These are phyloP conservation scores for Phoma sp. DNA, from an alignment of 2,329 filamentous ascomycete species.

Conservation along the genomic window DNA sequence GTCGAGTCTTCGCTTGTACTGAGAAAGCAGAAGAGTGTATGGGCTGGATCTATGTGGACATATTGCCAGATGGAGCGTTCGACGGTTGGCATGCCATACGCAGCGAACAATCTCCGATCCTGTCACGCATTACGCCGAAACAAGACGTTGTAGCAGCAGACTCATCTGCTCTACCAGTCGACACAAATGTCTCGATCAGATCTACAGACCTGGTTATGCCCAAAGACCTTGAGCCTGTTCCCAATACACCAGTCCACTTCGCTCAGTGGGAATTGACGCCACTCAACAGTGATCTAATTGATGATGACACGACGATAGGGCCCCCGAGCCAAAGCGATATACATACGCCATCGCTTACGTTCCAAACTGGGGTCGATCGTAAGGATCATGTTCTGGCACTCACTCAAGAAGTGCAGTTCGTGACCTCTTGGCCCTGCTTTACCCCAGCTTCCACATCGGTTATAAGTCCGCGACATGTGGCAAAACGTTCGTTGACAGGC, in stretches of 20 bases:
- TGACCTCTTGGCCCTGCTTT: conserved; percentile 62
- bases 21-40: conserved; percentile 59
- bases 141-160: conserved; percentile 42
- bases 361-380: conserved; percentile 31
- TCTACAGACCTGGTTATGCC: conserved; percentile 50
- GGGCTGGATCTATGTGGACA: conserved; percentile 60
- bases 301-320: conserved; percentile 27
- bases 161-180: conserved; percentile 46
- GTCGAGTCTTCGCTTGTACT: conserved; percentile 59
- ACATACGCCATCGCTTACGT: conserved; percentile 44
- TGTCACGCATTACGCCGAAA: conserved; percentile 49
- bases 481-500: conserved; percentile 33
- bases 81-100: conserved; percentile 61
- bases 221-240: conserved; percentile 35
- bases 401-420: conserved; percentile 61
- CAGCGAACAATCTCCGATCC: conserved; percentile 39
- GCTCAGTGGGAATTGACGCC: conserved; percentile 38
- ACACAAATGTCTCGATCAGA: conserved; percentile 24
- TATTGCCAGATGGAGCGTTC: conserved; percentile 50
- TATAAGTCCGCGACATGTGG: conserved; percentile 31
- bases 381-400: conserved; percentile 46
- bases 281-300: conserved; percentile 31
- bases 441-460: conserved; percentile 46
- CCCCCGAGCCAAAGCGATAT: conserved; percentile 30
- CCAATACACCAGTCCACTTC: conserved; percentile 30